These are phyloP conservation scores for Serendipita indica DNA, from an alignment of 768 basidiomycete genomes.

Conservation along the genomic window DNA sequence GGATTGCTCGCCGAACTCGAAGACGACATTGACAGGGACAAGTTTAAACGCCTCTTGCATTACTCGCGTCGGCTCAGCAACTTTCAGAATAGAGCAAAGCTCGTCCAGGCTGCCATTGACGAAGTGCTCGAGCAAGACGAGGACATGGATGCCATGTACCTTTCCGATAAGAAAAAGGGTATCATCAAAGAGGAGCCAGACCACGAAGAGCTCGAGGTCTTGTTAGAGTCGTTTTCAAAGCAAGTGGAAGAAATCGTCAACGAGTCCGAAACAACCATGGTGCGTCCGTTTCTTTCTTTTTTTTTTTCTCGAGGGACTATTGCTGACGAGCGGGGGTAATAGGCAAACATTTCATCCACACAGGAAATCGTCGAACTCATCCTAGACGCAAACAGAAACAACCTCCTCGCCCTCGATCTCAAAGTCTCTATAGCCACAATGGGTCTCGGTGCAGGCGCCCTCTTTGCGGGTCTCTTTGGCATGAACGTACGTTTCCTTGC, in stretches of 20 bases:
- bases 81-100: conserved; percentile 81
- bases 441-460: conserved; percentile 79
- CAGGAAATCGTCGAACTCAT: conserved; percentile 97
- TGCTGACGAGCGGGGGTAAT: no score
- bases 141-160: conserved; percentile 89
- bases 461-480: conserved; percentile 83
- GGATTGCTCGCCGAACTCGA: conserved; percentile 85
- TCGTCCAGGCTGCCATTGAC: conserved; percentile 32
- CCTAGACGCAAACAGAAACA: conserved; percentile 89
- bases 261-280: conserved; percentile 78
- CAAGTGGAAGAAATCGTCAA: conserved; percentile 95
- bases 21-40: conserved; percentile 89
- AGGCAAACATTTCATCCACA: conserved; percentile 91
- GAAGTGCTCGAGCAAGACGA: conserved; percentile 43
- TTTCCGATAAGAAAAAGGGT: conserved; percentile 66
- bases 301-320: no score
- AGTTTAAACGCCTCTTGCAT: conserved; percentile 80
- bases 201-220: conserved; percentile 84
- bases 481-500: conserved; percentile 65
- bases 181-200: conserved; percentile 49
- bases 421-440: conserved; percentile 92
- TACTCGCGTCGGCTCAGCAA: conserved; percentile 77
- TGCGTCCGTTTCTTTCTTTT: conserved; percentile 22
- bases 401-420: conserved; percentile 78
- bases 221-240: conserved; percentile 90